Evolutionary conservation across 2,329 filamentous ascomycete species (phyloP).

Genomic region (Arthroderma uncinatum): DNA sequence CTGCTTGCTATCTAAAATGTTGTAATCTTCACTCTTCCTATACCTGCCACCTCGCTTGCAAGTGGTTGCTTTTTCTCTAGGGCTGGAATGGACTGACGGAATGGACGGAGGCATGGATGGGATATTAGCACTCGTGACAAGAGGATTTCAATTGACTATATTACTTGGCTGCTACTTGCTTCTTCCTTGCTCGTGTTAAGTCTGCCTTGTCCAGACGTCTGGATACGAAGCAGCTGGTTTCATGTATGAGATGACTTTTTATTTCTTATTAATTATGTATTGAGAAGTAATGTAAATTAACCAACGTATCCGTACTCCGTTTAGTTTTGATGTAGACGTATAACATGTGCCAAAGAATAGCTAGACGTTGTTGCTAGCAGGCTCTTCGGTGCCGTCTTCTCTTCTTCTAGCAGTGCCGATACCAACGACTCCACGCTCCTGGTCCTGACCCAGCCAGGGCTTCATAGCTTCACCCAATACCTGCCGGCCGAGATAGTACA

Average conservation of each 20-base stretch:
- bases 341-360: background rate
- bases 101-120: background rate
- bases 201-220: background rate
- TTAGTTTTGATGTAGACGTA: background rate
- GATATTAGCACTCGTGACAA: background rate
- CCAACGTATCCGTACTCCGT: background rate
- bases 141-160: background rate
- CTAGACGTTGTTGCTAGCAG: constrained; percentile 8
- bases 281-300: background rate
- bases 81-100: background rate
- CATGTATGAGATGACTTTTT: background rate
- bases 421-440: constrained; percentile 69
- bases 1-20: background rate
- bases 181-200: background rate
- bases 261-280: background rate
- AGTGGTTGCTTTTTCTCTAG: background rate
- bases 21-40: background rate
- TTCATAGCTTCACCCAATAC: constrained; percentile 81
- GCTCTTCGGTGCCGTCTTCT: constrained; percentile 37
- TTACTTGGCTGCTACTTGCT: background rate
- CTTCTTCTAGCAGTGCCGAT: constrained; percentile 73
- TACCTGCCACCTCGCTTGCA: background rate
- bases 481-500: constrained; percentile 78
- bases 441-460: constrained; percentile 83
- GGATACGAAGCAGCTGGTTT: background rate